These are phyloP conservation scores for Calonectria fujianensis DNA, from an alignment of 2,329 filamentous ascomycete genomes.

Conservation along the genomic window DNA sequence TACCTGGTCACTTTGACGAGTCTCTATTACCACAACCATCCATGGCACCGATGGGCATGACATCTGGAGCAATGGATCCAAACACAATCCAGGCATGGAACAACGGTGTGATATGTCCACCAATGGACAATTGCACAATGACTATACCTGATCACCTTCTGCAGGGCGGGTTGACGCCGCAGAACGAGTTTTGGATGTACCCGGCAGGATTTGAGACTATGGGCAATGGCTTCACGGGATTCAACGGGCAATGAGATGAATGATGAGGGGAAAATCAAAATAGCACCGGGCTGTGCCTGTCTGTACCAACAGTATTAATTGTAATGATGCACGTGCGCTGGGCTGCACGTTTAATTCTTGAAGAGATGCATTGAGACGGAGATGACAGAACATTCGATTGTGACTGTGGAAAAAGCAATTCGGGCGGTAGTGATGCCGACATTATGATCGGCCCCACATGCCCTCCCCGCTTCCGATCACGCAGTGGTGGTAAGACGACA, in stretches of 20 bases:
- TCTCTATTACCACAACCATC: constrained; percentile 49
- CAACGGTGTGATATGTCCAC: constrained; percentile 52
- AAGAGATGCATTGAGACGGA: constrained; percentile 7
- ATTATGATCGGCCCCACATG: constrained; percentile 24
- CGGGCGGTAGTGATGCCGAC: background rate
- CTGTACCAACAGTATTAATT: constrained; percentile 47
- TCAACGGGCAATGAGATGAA: constrained; percentile 48
- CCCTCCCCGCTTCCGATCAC: constrained; percentile 35
- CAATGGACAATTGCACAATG: constrained; percentile 46
- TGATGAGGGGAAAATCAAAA: constrained; percentile 6
- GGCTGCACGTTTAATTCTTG: constrained; percentile 28
- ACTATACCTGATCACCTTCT: constrained; percentile 52
- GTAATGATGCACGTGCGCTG: constrained; percentile 32
- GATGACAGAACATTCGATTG: background rate
- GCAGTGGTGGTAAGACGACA: constrained; percentile 14
- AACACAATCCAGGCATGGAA: constrained; percentile 58
- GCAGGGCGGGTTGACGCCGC: constrained; percentile 50
- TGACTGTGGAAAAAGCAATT: constrained; percentile 1
- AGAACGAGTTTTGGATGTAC: constrained; percentile 57
- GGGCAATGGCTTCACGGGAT: constrained; percentile 52
- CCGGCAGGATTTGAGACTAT: constrained; percentile 49
- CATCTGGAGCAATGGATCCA: constrained; percentile 42
- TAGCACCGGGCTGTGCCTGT: constrained; percentile 42
- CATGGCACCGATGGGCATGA: constrained; percentile 44
- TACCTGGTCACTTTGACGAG: constrained; percentile 45